Conservation (phyloP, 495 filamentous ascomycete species). For the Neurospora tetraspora region DNA sequence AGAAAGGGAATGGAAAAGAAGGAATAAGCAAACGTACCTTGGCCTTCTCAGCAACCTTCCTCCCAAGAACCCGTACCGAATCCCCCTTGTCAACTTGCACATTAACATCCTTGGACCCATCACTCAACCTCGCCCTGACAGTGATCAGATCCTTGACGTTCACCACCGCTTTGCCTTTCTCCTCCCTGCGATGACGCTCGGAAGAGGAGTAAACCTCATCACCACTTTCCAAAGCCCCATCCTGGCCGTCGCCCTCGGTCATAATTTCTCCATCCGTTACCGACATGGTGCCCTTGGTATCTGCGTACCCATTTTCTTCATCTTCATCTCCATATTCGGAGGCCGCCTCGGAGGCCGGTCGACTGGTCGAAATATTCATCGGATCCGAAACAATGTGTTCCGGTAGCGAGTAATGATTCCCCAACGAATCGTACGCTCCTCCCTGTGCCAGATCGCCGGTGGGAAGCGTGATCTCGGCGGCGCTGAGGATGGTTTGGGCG, state of each 20-base stretch:
- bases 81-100: slow-evolving; percentile 51
- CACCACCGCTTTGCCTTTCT: slow-evolving; percentile 50
- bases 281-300: slow-evolving; percentile 29
- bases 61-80: slow-evolving; percentile 50
- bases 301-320: neutral
- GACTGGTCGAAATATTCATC: slow-evolving; percentile 47
- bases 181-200: slow-evolving; percentile 48
- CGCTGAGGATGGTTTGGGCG: slow-evolving; percentile 70
- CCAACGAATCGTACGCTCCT: slow-evolving; percentile 70
- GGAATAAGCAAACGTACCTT: slow-evolving; percentile 38
- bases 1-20: neutral
- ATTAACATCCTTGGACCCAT: slow-evolving; percentile 54
- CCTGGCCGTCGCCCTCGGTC: slow-evolving; percentile 15
- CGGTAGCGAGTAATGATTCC: slow-evolving; percentile 66
- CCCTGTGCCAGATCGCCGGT: slow-evolving; percentile 55
- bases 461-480: slow-evolving; percentile 69
- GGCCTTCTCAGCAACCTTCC: slow-evolving; percentile 53
- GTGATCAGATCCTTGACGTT: slow-evolving; percentile 41
- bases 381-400: slow-evolving; percentile 71
- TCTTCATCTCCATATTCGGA: slow-evolving; percentile 14
- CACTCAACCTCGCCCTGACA: slow-evolving; percentile 60
- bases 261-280: slow-evolving; percentile 37
- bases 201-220: slow-evolving; percentile 29
- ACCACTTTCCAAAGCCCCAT: slow-evolving; percentile 29
- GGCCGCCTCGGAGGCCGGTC: slow-evolving; percentile 12